A percentile compares a stretch with the other conserved stretches of the same genome.
Conservation (phyloP, 129 eudicot species). For the Sambucus nigra region DNA sequence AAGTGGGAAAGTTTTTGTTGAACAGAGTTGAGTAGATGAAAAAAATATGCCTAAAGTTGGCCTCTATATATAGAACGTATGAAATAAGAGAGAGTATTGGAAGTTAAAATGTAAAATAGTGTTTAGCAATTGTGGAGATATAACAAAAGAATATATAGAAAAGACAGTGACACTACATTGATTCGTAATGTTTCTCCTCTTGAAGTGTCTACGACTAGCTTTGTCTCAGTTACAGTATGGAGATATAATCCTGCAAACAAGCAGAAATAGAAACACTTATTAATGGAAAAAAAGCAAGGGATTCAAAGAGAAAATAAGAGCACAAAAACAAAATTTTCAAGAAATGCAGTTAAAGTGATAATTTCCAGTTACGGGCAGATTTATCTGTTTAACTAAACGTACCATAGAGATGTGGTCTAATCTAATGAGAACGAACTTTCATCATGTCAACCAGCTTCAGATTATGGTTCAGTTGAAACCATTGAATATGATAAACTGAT, state of each 20-base stretch:
- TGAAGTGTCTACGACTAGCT: constrained; percentile 76
- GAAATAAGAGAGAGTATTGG: neutral
- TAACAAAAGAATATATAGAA: neutral
- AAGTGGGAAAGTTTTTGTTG: too few species aligned
- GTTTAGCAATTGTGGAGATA: neutral
- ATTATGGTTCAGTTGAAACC: too few species aligned
- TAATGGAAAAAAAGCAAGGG: neutral
- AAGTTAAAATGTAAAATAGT: neutral
- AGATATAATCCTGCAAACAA: constrained; percentile 57
- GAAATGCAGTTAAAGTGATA: too few species aligned
- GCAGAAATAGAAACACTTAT: constrained; percentile 4
- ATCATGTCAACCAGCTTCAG: too few species aligned
- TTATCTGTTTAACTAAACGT: too few species aligned
- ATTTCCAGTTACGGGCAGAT: neutral
- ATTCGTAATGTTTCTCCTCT: constrained; percentile 83
- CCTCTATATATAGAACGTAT: too few species aligned
- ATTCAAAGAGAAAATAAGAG: neutral
- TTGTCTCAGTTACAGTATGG: constrained; percentile 61
- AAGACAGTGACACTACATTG: constrained; percentile 40
- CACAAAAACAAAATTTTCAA: neutral
- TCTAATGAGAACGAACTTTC: neutral
- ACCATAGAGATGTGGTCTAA: neutral
- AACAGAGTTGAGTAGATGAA: too few species aligned
- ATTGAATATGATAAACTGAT: too few species aligned
- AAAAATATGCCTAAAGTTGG: too few species aligned